Percentiles rank a stretch among this genome's conserved stretches.
Evolutionary conservation across 2,329 filamentous ascomycete genomes (phyloP).

Genomic region (Rutstroemia sp.): DNA sequence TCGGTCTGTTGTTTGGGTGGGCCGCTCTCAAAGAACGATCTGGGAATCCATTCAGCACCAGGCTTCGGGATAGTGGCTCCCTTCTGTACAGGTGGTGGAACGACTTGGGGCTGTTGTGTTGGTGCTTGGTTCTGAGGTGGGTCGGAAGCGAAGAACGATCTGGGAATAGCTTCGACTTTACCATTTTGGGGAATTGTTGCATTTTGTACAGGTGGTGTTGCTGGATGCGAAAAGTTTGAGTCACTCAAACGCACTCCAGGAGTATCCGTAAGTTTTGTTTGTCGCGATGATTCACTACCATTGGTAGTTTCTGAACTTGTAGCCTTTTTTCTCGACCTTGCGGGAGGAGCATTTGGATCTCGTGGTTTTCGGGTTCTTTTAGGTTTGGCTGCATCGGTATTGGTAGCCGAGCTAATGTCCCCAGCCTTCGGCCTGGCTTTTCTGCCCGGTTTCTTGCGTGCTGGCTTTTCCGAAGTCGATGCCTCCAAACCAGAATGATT

Average conservation of each 20-base stretch:
- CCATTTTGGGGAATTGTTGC: constrained; percentile 26
- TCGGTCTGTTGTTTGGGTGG: constrained; percentile 10
- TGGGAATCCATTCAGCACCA: constrained; percentile 33
- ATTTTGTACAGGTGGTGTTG: constrained; percentile 8
- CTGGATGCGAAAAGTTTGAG: constrained; percentile 13
- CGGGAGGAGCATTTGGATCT: constrained; percentile 50
- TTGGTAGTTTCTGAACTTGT: constrained; percentile 25
- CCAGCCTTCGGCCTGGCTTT: constrained; percentile 49
- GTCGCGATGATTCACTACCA: constrained; percentile 4
- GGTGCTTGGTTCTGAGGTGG: constrained; percentile 10
- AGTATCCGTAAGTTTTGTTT: constrained; percentile 3
- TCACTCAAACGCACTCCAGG: constrained; percentile 1
- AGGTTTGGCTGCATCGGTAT: constrained; percentile 36
- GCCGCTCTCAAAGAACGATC: constrained; percentile 23
- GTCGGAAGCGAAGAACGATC: constrained; percentile 23
- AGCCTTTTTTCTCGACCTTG: constrained; percentile 48
- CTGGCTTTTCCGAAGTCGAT: constrained; percentile 14
- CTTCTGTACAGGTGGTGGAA: constrained; percentile 1
- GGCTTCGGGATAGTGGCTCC: constrained; percentile 26
- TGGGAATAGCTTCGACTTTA: constrained; percentile 33
- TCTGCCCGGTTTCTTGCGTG: constrained; percentile 55
- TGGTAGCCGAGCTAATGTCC: constrained; percentile 30
- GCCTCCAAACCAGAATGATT: constrained; percentile 14
- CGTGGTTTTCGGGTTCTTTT: constrained; percentile 49
- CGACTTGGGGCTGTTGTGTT: not conserved